Base-by-base conservation (phyloP, 352 stramenopile species). In the Pythium volutum region DNA sequence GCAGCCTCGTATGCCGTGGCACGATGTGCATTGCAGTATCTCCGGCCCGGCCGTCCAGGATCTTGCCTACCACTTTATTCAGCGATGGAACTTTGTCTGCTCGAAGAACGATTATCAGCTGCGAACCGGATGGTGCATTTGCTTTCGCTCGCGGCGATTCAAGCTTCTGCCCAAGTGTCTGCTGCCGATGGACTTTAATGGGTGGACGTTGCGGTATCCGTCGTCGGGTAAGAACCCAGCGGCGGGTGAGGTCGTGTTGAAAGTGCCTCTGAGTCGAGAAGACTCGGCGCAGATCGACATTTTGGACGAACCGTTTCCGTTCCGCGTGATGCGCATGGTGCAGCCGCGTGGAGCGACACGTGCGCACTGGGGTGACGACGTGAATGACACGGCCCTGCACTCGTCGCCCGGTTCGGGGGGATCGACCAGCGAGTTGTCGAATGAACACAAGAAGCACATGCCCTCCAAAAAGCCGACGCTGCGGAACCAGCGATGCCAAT, bases 81-180 rank as follows among this genome's bases (percentile, higher is more conserved):
- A 96, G 64, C 87, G 91, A 20, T 97, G 91, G 91, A 96, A 97
- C 53, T 96, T 92, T 45, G 83, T 93, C 16, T 93, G 83, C 16
- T 90, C 84, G 12, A 95, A 95, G 71, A 93, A 92, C 34, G 83
- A 95, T 57, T 93, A 93, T 64, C 79, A 92, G 55, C 59, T 95
- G 45, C 79, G 84, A 52, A 93, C 84, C 3, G 86, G 85, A 20
- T 95, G 86, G 84, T 95, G 86, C 58, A 93, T 95, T 57, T 95
- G 86, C 62, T 84, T 87, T 23, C 84, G 86, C 23, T 91, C 83
- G 15, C 74, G 84, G 27, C 81, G 86, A 2, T 93, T 95, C 59
- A 93, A 91, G 69, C 81, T 89, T 39, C 62, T 95, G 5, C 86
- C 86, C 0, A 95, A 93, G 59, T 92, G 86, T 41, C 64, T 95